phyloP scores from a whole-genome alignment of 1,284 basidiomycete genomes.

The Exobasidium cylindrosporum region DNA sequence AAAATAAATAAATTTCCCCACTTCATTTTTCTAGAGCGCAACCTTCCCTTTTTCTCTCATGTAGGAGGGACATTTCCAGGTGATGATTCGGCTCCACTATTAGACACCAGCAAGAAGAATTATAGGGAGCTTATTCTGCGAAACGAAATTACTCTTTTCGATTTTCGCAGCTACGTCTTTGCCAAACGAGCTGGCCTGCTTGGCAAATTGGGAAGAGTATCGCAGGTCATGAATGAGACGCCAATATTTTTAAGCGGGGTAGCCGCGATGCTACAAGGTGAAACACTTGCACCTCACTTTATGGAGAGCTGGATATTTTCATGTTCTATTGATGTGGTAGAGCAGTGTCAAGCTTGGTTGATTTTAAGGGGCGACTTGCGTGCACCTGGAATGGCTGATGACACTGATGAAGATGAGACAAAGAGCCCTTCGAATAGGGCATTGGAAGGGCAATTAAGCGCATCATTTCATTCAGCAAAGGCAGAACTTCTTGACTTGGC shows the following conservation, averaged over 20 bases:
- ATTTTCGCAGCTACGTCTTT: constrained; percentile 87
- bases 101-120: constrained; percentile 76
- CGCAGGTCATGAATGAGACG: constrained; percentile 69
- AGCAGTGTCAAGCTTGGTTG: constrained; percentile 76
- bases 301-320: constrained; percentile 93
- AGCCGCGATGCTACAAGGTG: constrained; percentile 70
- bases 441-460: constrained; percentile 29
- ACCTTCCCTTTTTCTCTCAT: constrained; percentile 28
- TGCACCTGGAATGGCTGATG: constrained; percentile 9
- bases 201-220: constrained; percentile 68
- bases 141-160: constrained; percentile 88
- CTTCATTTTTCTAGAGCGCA: background rate
- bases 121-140: constrained; percentile 85
- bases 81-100: constrained; percentile 77
- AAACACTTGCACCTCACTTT: constrained; percentile 71
- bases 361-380: constrained; percentile 28
- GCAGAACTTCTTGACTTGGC: constrained; percentile 80
- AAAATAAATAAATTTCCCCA: background rate
- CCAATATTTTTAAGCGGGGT: constrained; percentile 76
- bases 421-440: background rate
- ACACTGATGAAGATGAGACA: constrained; percentile 2
- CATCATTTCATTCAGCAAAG: constrained; percentile 59
- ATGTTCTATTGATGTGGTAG: constrained; percentile 79
- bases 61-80: constrained; percentile 53
- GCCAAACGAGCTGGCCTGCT: constrained; percentile 78